Evolutionary conservation across 202 grass and related monocot species (phyloP).

Genomic region (Eragrostis tef): DNA sequence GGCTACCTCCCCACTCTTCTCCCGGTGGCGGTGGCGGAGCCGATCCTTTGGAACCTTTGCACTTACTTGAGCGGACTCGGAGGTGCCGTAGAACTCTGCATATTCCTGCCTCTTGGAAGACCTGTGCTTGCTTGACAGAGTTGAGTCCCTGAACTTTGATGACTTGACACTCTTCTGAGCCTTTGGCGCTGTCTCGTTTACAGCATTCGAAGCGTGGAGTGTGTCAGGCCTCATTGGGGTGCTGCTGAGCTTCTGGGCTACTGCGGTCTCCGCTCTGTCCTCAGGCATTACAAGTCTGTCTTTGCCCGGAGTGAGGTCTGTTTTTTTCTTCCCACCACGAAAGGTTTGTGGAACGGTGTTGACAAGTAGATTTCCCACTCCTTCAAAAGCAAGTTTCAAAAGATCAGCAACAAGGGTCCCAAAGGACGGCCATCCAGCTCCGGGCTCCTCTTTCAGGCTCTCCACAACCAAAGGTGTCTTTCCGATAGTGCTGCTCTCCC

Average conservation of each 20-base stretch:
- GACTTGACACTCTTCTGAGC: conserved; percentile 64
- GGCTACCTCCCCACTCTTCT: conserved; percentile 68
- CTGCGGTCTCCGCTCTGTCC: conserved; percentile 49
- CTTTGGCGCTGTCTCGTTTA: conserved; percentile 55
- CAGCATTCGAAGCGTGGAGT: conserved; percentile 43
- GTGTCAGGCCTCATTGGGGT: conserved; percentile 59
- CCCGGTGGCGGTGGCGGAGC: conserved; percentile 75
- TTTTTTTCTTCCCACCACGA: conserved; percentile 48
- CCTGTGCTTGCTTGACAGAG: conserved; percentile 78
- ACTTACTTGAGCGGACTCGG: conserved; percentile 53
- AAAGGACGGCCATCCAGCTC: conserved; percentile 84
- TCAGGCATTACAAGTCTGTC: conserved; percentile 80
- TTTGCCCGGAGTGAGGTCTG: conserved; percentile 66
- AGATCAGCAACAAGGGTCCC: conserved; percentile 84
- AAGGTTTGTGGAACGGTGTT: conserved; percentile 58
- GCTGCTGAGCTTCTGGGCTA: conserved; percentile 68
- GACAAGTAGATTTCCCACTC: conserved; percentile 68
- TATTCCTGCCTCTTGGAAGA: conserved; percentile 85
- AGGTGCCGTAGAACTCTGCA: conserved; percentile 64
- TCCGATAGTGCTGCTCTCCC: conserved; percentile 45
- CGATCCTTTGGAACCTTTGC: conserved; percentile 78
- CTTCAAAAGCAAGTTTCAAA: conserved; percentile 72
- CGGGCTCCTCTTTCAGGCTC: conserved; percentile 83
- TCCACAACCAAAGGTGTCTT: conserved; percentile 70
- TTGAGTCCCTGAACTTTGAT: conserved; percentile 86